Conservation (phyloP, 164 flowering plant genomes). For the Annona cherimola region DNA sequence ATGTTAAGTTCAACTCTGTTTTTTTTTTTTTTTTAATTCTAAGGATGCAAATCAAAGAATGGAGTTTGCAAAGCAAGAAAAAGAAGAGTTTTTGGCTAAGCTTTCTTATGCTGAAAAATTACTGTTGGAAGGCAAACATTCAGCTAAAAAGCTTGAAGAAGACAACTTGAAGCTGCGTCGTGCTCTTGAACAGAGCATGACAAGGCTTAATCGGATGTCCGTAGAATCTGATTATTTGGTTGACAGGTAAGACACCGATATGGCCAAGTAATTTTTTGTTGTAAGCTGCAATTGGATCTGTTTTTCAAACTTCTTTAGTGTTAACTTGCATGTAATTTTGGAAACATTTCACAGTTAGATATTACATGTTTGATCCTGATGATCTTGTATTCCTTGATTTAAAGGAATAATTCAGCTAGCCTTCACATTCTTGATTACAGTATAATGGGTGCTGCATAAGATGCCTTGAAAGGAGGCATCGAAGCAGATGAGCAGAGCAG, state of each 20-base stretch:
- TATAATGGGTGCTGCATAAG: background rate
- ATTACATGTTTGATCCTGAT: background rate
- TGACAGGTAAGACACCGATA: conserved; percentile 62
- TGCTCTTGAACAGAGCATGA: conserved; percentile 97
- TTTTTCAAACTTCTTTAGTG: background rate
- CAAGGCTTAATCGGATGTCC: conserved; percentile 94
- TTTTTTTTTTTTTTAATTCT: background rate
- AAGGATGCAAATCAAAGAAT: conserved; percentile 61
- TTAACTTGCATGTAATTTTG: background rate
- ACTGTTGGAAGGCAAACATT: conserved; percentile 51
- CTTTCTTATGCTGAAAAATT: conserved; percentile 58
- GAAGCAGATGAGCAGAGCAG: no score
- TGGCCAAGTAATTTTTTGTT: background rate
- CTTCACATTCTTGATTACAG: background rate
- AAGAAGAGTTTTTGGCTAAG: conserved; percentile 56
- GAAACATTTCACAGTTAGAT: background rate
- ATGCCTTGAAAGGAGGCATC: no score
- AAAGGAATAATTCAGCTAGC: background rate
- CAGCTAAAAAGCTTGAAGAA: conserved; percentile 74
- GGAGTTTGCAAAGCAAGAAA: conserved; percentile 53
- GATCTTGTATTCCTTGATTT: background rate
- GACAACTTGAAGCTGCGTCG: conserved; percentile 84
- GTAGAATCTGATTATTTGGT: conserved; percentile 91
- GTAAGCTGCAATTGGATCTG: background rate
- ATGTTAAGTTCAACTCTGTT: background rate